These are phyloP conservation scores for Dictyostelium firmibasis DNA, from an alignment of 78 protist genomes.

Conservation along the genomic window DNA sequence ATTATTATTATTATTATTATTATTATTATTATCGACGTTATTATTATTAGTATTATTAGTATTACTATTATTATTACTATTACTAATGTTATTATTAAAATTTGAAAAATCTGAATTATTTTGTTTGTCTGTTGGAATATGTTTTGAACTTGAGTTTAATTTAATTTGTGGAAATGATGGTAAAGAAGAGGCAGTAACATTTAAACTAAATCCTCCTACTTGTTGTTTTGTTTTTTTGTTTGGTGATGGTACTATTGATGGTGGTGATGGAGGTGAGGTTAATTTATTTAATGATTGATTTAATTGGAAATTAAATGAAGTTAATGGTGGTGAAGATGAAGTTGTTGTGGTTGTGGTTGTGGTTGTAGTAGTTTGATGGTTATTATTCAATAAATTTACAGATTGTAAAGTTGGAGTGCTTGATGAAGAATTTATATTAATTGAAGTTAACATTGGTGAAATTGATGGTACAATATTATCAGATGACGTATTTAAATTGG, in stretches of 20 bases:
- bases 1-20: too few relatives aligned
- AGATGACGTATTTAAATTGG: background rate
- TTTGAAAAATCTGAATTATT: background rate
- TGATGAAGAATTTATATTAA: background rate
- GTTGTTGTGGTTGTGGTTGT: background rate
- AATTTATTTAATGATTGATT: background rate
- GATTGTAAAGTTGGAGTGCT: background rate
- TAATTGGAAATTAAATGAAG: background rate
- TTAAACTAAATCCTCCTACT: background rate
- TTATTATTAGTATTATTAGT: too few relatives aligned
- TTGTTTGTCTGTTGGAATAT: slow-evolving; percentile 36
- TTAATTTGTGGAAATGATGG: slow-evolving; percentile 32
- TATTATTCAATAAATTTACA: background rate
- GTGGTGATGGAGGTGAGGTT: slow-evolving; percentile 10
- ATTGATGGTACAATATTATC: slow-evolving; percentile 74
- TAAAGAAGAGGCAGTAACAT: background rate
- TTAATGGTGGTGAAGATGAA: background rate
- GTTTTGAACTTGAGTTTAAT: slow-evolving; percentile 44
- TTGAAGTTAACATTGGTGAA: slow-evolving; percentile 21
- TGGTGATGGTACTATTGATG: slow-evolving; percentile 16
- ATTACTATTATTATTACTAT: background rate
- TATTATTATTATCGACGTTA: too few relatives aligned
- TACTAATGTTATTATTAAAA: background rate
- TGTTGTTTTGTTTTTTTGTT: slow-evolving; percentile 11
- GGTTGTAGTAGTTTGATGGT: background rate